phyloP scores from a whole-genome alignment of 768 basidiomycete species.

The Suillus bovinus region DNA sequence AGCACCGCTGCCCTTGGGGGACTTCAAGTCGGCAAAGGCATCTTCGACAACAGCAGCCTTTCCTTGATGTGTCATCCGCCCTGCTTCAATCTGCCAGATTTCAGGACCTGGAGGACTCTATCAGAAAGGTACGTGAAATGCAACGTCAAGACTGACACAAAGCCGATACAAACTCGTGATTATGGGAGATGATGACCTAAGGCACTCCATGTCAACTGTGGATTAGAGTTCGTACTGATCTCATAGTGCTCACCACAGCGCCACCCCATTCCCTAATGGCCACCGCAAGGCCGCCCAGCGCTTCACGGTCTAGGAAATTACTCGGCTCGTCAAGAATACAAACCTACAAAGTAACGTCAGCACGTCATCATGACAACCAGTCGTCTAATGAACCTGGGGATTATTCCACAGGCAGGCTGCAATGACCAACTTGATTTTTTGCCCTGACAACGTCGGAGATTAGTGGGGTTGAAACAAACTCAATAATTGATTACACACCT shows the following conservation, averaged over 20 bases:
- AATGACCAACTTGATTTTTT: slow-evolving; percentile 96
- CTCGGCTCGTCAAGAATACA: slow-evolving; percentile 89
- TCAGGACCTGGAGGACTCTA: slow-evolving; percentile 62
- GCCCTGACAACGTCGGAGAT: slow-evolving; percentile 46
- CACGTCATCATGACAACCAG: slow-evolving; percentile 7
- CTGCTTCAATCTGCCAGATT: slow-evolving; percentile 92
- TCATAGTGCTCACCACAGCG: slow-evolving; percentile 61
- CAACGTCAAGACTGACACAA: slow-evolving; percentile 56
- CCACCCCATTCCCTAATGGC: slow-evolving; percentile 96
- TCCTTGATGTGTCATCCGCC: slow-evolving; percentile 84
- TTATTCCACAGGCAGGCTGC: slow-evolving; percentile 97
- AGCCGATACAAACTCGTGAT: slow-evolving; percentile 82
- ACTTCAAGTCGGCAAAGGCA: slow-evolving; percentile 68
- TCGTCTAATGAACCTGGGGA: slow-evolving; percentile 62
- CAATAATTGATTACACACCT: slow-evolving; percentile 47
- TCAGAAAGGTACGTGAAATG: slow-evolving; percentile 15
- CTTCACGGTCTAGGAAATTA: slow-evolving; percentile 97
- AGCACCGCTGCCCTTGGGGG: slow-evolving; percentile 66
- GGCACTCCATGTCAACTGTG: slow-evolving; percentile 18
- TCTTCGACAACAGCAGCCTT: slow-evolving; percentile 87
- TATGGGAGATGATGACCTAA: slow-evolving; percentile 95
- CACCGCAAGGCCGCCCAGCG: slow-evolving; percentile 89
- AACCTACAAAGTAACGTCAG: slow-evolving; percentile 40
- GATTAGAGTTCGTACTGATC: slow-evolving; percentile 15
- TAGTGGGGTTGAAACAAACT: neutral